Evolutionary conservation across 2,329 filamentous ascomycete species (phyloP).

Genomic region (Pseudogymnoascus sp.): DNA sequence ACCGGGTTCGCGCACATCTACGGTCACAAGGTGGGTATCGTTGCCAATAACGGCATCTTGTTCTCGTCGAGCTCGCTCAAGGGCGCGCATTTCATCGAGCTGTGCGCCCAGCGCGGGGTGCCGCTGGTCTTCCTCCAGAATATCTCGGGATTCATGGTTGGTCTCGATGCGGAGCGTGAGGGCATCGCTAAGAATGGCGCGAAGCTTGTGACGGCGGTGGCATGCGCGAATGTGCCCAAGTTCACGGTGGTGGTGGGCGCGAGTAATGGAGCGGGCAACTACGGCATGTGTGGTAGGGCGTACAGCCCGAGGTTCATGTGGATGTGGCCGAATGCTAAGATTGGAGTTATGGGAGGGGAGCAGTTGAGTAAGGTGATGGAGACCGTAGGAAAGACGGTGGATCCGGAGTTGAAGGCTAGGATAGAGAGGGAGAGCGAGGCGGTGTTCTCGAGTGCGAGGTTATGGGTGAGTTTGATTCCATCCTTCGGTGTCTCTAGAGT

Average conservation of each 20-base stretch:
- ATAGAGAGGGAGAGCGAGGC: conserved; percentile 90
- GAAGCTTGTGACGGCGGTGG: conserved; percentile 91
- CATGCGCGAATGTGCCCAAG: conserved; percentile 90
- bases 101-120: conserved; percentile 83
- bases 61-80: conserved; percentile 86
- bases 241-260: conserved; percentile 95
- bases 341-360: conserved; percentile 87
- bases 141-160: conserved; percentile 98
- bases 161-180: conserved; percentile 80
- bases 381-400: conserved; percentile 76
- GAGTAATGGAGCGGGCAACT: conserved; percentile 90
- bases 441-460: conserved; percentile 74
- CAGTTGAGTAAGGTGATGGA: conserved; percentile 92
- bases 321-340: conserved; percentile 97
- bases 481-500: conserved; percentile 36
- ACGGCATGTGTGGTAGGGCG: conserved; percentile 94
- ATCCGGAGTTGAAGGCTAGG: conserved; percentile 70
- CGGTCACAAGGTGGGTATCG: conserved; percentile 82
- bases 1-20: conserved; percentile 89
- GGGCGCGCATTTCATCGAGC: conserved; percentile 93
- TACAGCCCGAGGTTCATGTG: conserved; percentile 88
- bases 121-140: conserved; percentile 93
- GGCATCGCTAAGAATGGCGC: conserved; percentile 98
- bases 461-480: conserved; percentile 59
- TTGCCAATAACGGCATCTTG: conserved; percentile 93